Evolutionary conservation across 768 basidiomycete species (phyloP).

Genomic region (Paxillus ammoniavirescens): DNA sequence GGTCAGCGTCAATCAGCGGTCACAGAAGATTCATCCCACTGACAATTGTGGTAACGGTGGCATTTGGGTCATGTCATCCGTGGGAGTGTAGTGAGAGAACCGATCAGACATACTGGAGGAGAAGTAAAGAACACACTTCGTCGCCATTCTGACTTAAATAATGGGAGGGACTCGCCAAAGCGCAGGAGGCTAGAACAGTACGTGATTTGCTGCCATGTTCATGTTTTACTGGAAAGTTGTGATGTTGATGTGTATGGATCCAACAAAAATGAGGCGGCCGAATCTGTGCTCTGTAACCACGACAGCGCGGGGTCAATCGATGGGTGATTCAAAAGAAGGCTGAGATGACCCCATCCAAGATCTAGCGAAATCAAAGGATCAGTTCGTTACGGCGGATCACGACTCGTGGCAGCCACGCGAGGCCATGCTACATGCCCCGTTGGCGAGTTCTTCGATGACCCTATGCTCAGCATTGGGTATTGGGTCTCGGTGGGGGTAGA

Average conservation of each 20-base stretch:
- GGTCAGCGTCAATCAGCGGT: constrained; percentile 6
- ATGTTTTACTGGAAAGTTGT: background rate
- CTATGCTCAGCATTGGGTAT: too few species aligned
- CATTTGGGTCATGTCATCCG: background rate
- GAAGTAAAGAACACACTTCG: background rate
- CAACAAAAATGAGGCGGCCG: background rate
- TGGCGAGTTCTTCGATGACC: background rate
- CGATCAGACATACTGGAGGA: constrained; percentile 8
- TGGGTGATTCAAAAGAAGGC: background rate
- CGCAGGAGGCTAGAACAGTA: background rate
- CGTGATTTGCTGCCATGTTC: constrained; percentile 14
- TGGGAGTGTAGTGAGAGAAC: background rate
- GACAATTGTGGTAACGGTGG: constrained; percentile 2
- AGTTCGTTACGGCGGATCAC: background rate
- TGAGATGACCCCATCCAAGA: background rate
- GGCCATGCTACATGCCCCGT: constrained; percentile 10
- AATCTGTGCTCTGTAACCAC: constrained; percentile 7
- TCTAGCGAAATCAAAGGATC: background rate
- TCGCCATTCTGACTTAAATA: constrained; percentile 7
- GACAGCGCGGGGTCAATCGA: background rate
- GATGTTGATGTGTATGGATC: background rate
- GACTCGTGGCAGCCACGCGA: constrained; percentile 20
- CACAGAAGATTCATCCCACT: constrained; percentile 6
- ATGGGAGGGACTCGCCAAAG: background rate
- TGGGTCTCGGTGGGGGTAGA: background rate